Evolutionary conservation across 495 filamentous ascomycete species (phyloP).

Genomic region (Penicillium soppii): DNA sequence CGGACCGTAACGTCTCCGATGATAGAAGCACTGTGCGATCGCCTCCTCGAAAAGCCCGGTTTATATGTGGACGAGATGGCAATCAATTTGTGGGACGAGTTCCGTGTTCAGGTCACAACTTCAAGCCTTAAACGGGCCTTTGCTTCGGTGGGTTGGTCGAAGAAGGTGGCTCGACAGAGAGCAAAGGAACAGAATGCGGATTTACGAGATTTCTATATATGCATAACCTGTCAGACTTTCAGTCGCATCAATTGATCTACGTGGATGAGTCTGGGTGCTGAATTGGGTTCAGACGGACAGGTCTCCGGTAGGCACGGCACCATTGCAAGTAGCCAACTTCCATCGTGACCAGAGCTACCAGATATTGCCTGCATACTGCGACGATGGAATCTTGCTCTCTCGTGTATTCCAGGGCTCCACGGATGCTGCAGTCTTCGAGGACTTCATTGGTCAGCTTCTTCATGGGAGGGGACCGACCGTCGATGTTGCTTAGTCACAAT

Average conservation of each 20-base stretch:
- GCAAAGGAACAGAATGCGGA: slow-evolving; percentile 19
- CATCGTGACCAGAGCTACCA: slow-evolving; percentile 33
- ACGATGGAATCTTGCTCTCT: slow-evolving; percentile 31
- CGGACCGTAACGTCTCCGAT: slow-evolving; percentile 19
- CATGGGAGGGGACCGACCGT: no score
- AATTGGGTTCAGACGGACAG: slow-evolving; percentile 22
- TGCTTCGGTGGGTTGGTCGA: slow-evolving; percentile 6
- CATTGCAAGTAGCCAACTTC: slow-evolving; percentile 29
- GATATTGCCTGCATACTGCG: slow-evolving; percentile 38
- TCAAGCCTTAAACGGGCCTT: slow-evolving; percentile 14
- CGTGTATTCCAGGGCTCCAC: slow-evolving; percentile 24
- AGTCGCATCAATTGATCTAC: slow-evolving; percentile 9
- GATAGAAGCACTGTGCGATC: slow-evolving; percentile 16
- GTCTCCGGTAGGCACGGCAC: slow-evolving; percentile 29
- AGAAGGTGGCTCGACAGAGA: slow-evolving; percentile 5
- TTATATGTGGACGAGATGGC: slow-evolving; percentile 20
- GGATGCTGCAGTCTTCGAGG: slow-evolving; percentile 33
- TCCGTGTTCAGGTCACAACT: slow-evolving; percentile 1
- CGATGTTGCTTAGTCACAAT: no score
- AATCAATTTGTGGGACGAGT: slow-evolving; percentile 19
- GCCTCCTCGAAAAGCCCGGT: slow-evolving; percentile 16
- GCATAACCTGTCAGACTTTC: slow-evolving; percentile 27
- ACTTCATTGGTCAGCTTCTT: slow-evolving; percentile 39
- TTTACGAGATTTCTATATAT: slow-evolving; percentile 32
- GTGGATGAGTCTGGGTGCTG: slow-evolving; percentile 11